Conservation (phyloP, 2,329 filamentous ascomycete species). For the Tolypocladium ovalisporum region DNA sequence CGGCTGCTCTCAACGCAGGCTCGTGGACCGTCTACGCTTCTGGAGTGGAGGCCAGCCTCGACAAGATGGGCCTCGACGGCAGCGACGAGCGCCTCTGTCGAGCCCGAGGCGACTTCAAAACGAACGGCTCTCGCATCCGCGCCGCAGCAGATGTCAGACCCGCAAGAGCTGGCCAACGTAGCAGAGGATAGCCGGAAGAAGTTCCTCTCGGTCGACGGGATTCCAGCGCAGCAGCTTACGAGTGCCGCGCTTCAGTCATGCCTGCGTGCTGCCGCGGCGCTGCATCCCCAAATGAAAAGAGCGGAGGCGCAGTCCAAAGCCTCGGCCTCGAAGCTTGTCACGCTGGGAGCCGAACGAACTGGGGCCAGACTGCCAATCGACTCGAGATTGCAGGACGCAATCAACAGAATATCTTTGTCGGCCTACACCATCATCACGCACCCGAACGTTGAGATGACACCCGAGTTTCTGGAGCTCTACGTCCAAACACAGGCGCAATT, state of each 20-base stretch:
- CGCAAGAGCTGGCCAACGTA: constrained; percentile 27
- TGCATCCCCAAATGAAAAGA: constrained; percentile 28
- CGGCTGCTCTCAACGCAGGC: constrained; percentile 10
- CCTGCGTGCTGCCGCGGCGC: constrained; percentile 30
- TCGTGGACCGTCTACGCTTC: constrained; percentile 3
- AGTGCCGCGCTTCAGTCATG: constrained; percentile 32
- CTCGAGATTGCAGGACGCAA: constrained; percentile 28
- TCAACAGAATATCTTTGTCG: constrained; percentile 42
- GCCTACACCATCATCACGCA: constrained; percentile 64
- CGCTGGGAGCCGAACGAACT: constrained; percentile 25
- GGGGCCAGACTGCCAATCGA: constrained; percentile 20
- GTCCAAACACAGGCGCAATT: constrained; percentile 66
- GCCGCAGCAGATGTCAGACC: constrained; percentile 20
- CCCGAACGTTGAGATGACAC: constrained; percentile 70
- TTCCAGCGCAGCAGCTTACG: constrained; percentile 32
- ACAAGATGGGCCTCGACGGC: constrained; percentile 17
- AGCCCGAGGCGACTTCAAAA: constrained; percentile 3
- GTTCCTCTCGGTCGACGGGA: constrained; percentile 32
- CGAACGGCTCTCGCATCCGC: constrained; percentile 7
- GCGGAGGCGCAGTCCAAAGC: constrained; percentile 28
- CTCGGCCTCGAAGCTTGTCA: constrained; percentile 44
- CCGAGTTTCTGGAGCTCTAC: constrained; percentile 61
- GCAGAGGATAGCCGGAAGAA: constrained; percentile 31
- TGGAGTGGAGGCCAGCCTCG: constrained; percentile 4
- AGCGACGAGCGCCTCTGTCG: constrained; percentile 5